phyloP scores from a whole-genome alignment of 768 basidiomycete genomes.

The Calocybe cyanea region DNA sequence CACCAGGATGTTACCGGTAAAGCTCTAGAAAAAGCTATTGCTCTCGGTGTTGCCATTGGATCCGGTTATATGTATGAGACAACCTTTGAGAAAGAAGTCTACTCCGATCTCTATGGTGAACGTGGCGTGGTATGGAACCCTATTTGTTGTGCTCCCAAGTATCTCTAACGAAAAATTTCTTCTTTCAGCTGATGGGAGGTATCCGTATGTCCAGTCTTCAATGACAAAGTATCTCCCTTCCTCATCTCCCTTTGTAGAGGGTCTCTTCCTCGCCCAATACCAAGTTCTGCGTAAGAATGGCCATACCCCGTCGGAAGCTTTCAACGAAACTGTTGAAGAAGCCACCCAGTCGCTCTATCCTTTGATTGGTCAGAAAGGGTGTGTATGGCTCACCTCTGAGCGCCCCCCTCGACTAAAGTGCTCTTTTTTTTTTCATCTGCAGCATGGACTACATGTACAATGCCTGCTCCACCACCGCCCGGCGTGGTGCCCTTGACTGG shows the following conservation, averaged over 20 bases:
- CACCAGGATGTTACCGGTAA: constrained; percentile 98
- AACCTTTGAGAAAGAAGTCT: constrained; percentile 99
- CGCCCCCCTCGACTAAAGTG: no score
- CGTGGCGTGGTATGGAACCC: constrained; percentile 86
- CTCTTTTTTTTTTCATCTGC: constrained; percentile 1
- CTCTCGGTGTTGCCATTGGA: constrained; percentile 90
- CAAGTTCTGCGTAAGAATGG: constrained; percentile 95
- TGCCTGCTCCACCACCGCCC: constrained; percentile 98
- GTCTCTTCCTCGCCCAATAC: constrained; percentile 98
- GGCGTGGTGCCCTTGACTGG: constrained; percentile 99
- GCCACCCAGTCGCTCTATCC: constrained; percentile 99
- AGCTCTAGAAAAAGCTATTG: constrained; percentile 95
- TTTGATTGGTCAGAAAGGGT: constrained; percentile 93
- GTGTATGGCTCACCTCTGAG: no score
- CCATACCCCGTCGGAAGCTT: constrained; percentile 96
- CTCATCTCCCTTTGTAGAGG: constrained; percentile 51
- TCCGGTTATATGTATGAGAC: constrained; percentile 99
- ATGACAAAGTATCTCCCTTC: background rate
- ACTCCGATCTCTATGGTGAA: constrained; percentile 98
- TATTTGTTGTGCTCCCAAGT: background rate
- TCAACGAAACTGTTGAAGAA: constrained; percentile 99
- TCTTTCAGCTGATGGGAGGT: constrained; percentile 84
- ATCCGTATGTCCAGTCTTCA: constrained; percentile 59
- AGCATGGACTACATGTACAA: constrained; percentile 99
- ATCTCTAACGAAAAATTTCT: constrained; percentile 8